A percentile compares a stretch with the other conserved stretches of the same genome.
Conservation (phyloP, 495 filamentous ascomycete genomes). For the Talaromyces proteolyticus region DNA sequence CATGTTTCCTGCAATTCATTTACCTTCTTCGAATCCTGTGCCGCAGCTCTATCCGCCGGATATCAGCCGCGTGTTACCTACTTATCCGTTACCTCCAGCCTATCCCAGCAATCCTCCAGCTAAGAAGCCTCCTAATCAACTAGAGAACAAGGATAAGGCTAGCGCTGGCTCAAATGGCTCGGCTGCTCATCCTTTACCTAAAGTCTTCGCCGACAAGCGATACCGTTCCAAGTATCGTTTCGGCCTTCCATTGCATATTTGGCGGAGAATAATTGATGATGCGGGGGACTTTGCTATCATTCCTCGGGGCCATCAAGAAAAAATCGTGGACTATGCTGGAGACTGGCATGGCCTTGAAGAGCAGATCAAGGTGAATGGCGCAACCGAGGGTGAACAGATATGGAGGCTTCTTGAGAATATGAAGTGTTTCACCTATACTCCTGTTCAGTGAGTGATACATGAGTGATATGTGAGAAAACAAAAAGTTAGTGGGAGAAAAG, state of each 20-base stretch:
- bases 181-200: background rate
- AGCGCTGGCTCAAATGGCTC: background rate
- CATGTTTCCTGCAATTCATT: slow-evolving; percentile 3
- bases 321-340: slow-evolving; percentile 20
- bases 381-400: slow-evolving; percentile 22
- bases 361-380: slow-evolving; percentile 19
- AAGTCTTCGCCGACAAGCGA: slow-evolving; percentile 4
- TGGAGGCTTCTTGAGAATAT: slow-evolving; percentile 27
- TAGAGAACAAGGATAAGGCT: too few relatives aligned
- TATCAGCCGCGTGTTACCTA: background rate
- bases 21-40: background rate
- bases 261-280: slow-evolving; percentile 26
- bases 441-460: background rate
- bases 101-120: too few relatives aligned
- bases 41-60: background rate
- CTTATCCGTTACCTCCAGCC: too few relatives aligned
- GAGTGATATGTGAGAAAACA: too few relatives aligned
- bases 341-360: slow-evolving; percentile 19
- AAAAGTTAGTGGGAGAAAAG: background rate
- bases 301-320: slow-evolving; percentile 23
- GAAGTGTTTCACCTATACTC: slow-evolving; percentile 21
- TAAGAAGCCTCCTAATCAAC: background rate
- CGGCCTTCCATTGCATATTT: slow-evolving; percentile 22
- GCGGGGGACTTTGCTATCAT: slow-evolving; percentile 28
- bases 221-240: slow-evolving; percentile 10